A percentile compares a stretch with the other conserved stretches of the same genome.
Evolutionary conservation across 805 yeast genomes (phyloP).

Genomic region (Teunomyces atbi): DNA sequence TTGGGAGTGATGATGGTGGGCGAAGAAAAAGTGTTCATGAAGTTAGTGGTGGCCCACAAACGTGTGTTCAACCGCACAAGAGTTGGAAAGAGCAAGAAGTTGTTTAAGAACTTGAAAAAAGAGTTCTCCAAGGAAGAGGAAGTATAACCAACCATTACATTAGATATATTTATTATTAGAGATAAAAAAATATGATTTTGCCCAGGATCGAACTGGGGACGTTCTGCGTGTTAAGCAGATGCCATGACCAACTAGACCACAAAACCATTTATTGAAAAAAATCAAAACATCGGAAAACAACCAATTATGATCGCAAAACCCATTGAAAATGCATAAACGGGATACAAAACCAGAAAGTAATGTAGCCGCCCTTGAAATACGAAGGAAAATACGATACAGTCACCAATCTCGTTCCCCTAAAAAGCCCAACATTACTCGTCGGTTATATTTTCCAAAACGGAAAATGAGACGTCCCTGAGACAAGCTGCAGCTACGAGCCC

Average conservation of each 20-base stretch:
- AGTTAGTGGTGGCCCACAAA: constrained; percentile 40
- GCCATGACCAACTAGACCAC: constrained; percentile 99
- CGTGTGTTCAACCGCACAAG: constrained; percentile 20
- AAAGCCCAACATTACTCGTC: background rate
- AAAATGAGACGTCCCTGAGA: background rate
- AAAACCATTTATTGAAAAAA: constrained; percentile 50
- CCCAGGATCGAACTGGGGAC: constrained; percentile 99
- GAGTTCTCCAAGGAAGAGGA: constrained; percentile 9
- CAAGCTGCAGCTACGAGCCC: background rate
- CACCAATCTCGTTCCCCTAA: too few species aligned
- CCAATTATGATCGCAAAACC: too few species aligned
- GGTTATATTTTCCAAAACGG: background rate
- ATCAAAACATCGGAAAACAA: too few species aligned
- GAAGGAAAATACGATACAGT: too few species aligned
- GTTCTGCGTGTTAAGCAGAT: constrained; percentile 99
- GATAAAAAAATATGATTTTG: constrained; percentile 62
- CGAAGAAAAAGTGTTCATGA: constrained; percentile 42
- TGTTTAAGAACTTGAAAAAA: constrained; percentile 21
- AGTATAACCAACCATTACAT: constrained; percentile 4
- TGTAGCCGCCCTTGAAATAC: too few species aligned
- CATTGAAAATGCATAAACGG: too few species aligned
- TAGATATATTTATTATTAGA: background rate
- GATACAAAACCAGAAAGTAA: too few species aligned
- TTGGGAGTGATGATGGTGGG: constrained; percentile 46
- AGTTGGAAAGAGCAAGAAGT: constrained; percentile 32